These are phyloP conservation scores for Leccinum pallidistipes DNA, from an alignment of 1,284 basidiomycete species.

Conservation along the genomic window DNA sequence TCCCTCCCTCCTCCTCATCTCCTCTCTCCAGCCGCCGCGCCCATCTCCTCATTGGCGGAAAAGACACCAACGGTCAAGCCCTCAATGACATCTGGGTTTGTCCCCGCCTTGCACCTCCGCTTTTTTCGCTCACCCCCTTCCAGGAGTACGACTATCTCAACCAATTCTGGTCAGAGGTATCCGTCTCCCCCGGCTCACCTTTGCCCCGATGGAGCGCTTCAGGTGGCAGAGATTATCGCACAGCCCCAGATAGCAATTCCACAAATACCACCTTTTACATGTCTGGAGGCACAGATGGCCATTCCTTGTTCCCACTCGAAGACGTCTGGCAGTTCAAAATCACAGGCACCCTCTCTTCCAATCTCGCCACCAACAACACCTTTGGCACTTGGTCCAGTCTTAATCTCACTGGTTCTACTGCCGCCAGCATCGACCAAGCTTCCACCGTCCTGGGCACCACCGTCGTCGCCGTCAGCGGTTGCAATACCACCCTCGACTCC, in stretches of 20 bases:
- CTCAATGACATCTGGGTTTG: conserved; percentile 73
- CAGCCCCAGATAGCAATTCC: conserved; percentile 41
- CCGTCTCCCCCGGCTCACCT: conserved; percentile 51
- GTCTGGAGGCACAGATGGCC: conserved; percentile 61
- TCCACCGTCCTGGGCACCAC: conserved; percentile 54
- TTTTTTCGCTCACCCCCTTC: conserved; percentile 16
- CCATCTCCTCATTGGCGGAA: conserved; percentile 71
- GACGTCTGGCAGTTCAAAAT: conserved; percentile 69
- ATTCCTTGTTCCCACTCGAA: conserved; percentile 46
- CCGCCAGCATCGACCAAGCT: conserved; percentile 45
- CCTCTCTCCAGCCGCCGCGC: conserved; percentile 55
- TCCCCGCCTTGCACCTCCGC: neutral
- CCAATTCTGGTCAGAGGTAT: conserved; percentile 69
- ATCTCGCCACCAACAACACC: conserved; percentile 47
- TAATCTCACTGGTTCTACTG: conserved; percentile 39
- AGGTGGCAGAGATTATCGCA: conserved; percentile 65
- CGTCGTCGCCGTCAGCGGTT: conserved; percentile 62
- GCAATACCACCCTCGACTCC: conserved; percentile 43
- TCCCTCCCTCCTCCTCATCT: conserved; percentile 12
- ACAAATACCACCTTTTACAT: conserved; percentile 69
- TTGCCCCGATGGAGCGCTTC: conserved; percentile 64
- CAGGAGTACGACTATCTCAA: conserved; percentile 75
- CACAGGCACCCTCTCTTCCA: conserved; percentile 68
- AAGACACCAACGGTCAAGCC: conserved; percentile 47
- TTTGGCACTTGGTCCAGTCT: conserved; percentile 61